Base-by-base conservation (phyloP, 2,329 filamentous ascomycete species). In the Fusarium sp. region DNA sequence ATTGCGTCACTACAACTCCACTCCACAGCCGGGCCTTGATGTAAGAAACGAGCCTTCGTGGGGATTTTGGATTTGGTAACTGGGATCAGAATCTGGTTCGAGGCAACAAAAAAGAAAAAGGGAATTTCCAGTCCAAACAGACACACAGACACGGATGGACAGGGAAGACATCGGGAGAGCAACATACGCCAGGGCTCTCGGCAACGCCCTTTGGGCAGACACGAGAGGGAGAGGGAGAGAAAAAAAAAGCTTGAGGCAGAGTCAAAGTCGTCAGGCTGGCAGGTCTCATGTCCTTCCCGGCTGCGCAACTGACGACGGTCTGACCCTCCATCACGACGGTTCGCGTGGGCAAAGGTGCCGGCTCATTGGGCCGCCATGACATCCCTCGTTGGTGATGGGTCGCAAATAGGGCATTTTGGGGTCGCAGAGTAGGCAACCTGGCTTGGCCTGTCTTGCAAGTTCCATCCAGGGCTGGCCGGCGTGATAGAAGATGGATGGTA, bases 1-100 rank as follows among this genome's bases (percentile, higher is more conserved):
- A 79, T 79, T 79, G 77, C 77, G 77, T 79, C 77, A 79, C 73
- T 59, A 54, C 31, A 70, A 67, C 70, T 68, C 70, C 77, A 75
- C 72, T 70, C 52, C 70, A 73, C 62, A 73, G 58, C 62, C 71
- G 57, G 47, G 40, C 70, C 58, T 73, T 47, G 62, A 67, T 73
- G 66, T 57, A 42, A 52, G 64, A 34, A 70, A 72, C 70, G 69
- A 70, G 70, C 40, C 66, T 71, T 72, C 47, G 27, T 64, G 62
- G 34, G 34, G 66, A 34, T 54, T 60, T 35, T 35, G 40, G 40
- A 8, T 45, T 45, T 45, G 40, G 40, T 13, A 45, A 22, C 40
- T 45, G 62, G 60, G 58, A 70, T 38, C 14, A 29, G 66, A 60
- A 67, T 63, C 50, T 40, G n/a, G 64, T 67, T 63, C 50, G 45